These are phyloP conservation scores for Neurospora tetraspora DNA, from an alignment of 495 filamentous ascomycete species.

Conservation along the genomic window DNA sequence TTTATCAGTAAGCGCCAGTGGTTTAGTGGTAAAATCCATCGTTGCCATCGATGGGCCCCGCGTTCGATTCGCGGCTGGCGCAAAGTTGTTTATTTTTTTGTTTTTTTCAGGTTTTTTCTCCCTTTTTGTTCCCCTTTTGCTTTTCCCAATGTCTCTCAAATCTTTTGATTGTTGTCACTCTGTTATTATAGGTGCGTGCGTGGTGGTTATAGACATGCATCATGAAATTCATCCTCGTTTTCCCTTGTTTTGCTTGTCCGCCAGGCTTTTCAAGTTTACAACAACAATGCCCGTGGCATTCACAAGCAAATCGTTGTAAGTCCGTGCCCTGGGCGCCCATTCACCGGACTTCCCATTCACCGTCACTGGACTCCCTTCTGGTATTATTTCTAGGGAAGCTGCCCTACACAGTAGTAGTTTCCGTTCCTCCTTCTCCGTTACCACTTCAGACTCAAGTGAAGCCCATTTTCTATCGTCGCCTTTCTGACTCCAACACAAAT, in stretches of 20 bases:
- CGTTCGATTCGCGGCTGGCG: constrained; percentile 36
- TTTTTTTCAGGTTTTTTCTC: background rate
- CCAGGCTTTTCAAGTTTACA: background rate
- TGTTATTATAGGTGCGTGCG: background rate
- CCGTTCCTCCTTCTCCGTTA: background rate
- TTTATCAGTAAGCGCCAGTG: background rate
- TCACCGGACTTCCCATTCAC: background rate
- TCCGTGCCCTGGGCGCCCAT: background rate
- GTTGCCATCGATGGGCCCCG: constrained; percentile 44
- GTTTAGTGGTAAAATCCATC: constrained; percentile 35
- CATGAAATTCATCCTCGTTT: background rate
- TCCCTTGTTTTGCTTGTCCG: background rate
- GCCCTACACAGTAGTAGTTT: background rate
- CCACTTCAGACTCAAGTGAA: background rate
- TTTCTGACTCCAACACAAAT: background rate
- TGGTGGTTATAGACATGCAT: background rate
- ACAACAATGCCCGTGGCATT: background rate
- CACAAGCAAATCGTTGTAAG: background rate
- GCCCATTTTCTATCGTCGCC: background rate
- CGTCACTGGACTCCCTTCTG: background rate
- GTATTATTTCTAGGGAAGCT: background rate
- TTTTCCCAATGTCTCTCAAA: background rate
- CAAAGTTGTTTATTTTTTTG: background rate
- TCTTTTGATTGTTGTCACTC: background rate
- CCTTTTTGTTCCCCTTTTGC: background rate